Evolutionary conservation across 169 alveolate species (phyloP).

Genomic region (Eimeria acervulina): DNA sequence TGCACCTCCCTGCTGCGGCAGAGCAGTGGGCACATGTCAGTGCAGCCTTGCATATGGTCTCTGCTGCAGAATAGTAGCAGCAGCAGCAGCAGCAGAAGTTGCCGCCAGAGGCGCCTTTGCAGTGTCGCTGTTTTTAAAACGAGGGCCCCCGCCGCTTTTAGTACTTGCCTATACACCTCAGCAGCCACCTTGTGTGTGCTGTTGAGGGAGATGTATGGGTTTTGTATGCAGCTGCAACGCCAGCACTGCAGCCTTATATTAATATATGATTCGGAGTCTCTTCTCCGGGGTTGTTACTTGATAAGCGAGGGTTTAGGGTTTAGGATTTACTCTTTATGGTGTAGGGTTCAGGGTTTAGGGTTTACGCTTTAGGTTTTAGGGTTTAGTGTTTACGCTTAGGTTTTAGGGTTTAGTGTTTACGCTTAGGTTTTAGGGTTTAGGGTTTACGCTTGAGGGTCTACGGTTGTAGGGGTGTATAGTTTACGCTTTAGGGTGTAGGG

Average conservation of each 20-base stretch:
- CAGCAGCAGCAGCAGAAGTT: not conserved
- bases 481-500: not conserved
- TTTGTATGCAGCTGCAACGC: not conserved
- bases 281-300: too few species aligned
- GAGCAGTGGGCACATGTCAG: not conserved
- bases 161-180: not conserved
- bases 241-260: not conserved
- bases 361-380: not conserved
- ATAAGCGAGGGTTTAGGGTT: too few species aligned
- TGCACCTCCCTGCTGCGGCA: not conserved
- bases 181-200: not conserved
- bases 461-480: not conserved
- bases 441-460: not conserved
- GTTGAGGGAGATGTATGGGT: not conserved
- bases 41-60: not conserved
- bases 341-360: not conserved
- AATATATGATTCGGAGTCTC: too few species aligned
- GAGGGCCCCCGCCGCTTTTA: not conserved
- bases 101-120: not conserved
- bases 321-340: slow-evolving; percentile 24
- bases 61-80: not conserved
- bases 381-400: not conserved
- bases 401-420: not conserved
- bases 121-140: not conserved
- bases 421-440: not conserved